phyloP scores from a whole-genome alignment of 345 rosid genomes.

The Lumnitzera racemosa region DNA sequence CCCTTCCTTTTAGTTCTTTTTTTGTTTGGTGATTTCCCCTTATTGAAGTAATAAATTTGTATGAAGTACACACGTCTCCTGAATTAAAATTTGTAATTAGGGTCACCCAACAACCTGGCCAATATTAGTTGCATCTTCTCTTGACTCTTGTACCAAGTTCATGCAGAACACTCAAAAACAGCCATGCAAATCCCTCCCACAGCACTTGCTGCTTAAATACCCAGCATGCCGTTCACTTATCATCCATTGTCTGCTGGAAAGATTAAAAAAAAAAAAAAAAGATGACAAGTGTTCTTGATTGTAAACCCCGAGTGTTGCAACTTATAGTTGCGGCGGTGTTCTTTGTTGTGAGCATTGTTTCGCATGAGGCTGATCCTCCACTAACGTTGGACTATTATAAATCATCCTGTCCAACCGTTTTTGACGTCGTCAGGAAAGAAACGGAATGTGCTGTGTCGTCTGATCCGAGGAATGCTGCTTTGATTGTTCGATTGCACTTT shows the following conservation, averaged over 20 bases:
- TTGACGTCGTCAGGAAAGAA: slow-evolving; percentile 61
- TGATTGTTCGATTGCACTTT: slow-evolving; percentile 63
- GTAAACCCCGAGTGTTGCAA: not conserved
- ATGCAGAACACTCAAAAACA: slow-evolving; percentile 5
- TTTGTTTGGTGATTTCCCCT: slow-evolving; percentile 14
- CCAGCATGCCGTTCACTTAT: not conserved
- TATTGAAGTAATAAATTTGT: not conserved
- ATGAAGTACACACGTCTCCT: slow-evolving; percentile 1
- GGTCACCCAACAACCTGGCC: slow-evolving; percentile 40
- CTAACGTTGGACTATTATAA: slow-evolving; percentile 66
- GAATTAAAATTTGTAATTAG: not conserved
- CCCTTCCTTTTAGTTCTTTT: not conserved
- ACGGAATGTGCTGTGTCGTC: slow-evolving; percentile 78
- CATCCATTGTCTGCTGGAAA: not conserved
- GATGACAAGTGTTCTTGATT: slow-evolving; percentile 1
- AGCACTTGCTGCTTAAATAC: not conserved
- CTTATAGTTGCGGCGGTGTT: slow-evolving; percentile 12
- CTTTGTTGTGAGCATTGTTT: slow-evolving; percentile 14
- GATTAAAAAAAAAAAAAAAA: not conserved
- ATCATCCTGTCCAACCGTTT: slow-evolving; percentile 62
- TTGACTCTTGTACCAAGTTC: slow-evolving; percentile 31
- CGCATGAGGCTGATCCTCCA: slow-evolving; percentile 35
- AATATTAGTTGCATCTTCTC: slow-evolving; percentile 60
- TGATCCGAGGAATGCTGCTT: slow-evolving; percentile 84
- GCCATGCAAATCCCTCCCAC: slow-evolving; percentile 1